A percentile compares a stretch with the other conserved stretches of the same genome.
Conservation (phyloP, 2,329 filamentous ascomycete genomes). For the Beauveria scarabaeidicola region DNA sequence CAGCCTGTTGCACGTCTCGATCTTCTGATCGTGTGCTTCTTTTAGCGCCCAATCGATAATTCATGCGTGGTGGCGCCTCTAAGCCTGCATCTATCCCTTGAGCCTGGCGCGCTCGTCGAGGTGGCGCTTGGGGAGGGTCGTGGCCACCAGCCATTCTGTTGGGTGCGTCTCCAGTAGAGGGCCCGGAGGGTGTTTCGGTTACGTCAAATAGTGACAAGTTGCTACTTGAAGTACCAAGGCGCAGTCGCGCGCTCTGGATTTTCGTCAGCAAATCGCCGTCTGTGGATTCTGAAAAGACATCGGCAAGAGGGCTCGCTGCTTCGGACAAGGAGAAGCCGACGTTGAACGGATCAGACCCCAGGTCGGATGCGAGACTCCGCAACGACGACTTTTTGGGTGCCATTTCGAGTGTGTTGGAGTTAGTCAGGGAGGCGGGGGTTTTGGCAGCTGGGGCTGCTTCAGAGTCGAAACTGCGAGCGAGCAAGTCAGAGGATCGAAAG, state of each 20-base stretch:
- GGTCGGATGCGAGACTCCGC: conserved; percentile 29
- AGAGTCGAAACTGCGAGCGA: conserved; percentile 40
- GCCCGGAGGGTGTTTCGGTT: conserved; percentile 50
- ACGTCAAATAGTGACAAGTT: conserved; percentile 40
- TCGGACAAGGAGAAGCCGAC: conserved; percentile 32
- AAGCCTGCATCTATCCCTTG: conserved; percentile 42
- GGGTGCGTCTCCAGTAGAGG: conserved; percentile 16
- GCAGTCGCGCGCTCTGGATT: conserved; percentile 43
- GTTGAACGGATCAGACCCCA: conserved; percentile 44
- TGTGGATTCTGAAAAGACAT: conserved; percentile 32
- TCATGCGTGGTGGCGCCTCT: conserved; percentile 58
- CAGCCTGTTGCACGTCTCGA: conserved; percentile 23
- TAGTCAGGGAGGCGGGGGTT: conserved; percentile 20
- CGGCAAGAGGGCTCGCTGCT: conserved; percentile 34
- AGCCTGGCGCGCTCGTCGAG: conserved; percentile 44
- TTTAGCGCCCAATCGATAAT: conserved; percentile 44
- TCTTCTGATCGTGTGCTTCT: conserved; percentile 30
- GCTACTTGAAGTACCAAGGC: conserved; percentile 31
- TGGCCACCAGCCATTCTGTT: conserved; percentile 19
- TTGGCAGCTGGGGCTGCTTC: conserved; percentile 28
- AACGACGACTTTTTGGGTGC: conserved; percentile 32
- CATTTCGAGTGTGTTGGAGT: conserved; percentile 30
- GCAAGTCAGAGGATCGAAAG: conserved; percentile 61
- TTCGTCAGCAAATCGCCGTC: conserved; percentile 50
- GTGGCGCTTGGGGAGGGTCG: conserved; percentile 45